Evolutionary conservation across 371 early-diverging fungal genomes (phyloP).

Genomic region (Nematocida minor): DNA sequence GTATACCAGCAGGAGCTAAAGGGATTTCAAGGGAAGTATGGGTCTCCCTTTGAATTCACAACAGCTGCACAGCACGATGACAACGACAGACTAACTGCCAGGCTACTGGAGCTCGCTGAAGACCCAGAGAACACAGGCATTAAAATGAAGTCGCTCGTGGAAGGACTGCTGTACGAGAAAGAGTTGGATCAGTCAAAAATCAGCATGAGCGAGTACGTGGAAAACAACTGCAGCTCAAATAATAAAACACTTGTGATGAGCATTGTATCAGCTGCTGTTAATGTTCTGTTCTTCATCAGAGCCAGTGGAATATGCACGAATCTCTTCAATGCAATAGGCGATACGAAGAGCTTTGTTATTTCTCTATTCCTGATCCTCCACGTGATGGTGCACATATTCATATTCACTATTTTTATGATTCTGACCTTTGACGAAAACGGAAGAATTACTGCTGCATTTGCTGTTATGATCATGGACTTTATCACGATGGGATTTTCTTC

Average conservation of each 20-base stretch:
- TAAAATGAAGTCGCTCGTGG: background rate
- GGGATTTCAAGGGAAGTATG: background rate
- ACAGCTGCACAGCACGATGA: background rate
- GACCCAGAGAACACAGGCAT: background rate
- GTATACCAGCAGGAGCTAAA: background rate
- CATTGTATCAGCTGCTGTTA: background rate
- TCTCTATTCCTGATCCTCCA: background rate
- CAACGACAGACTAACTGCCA: too few relatives aligned
- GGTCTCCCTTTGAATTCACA: background rate
- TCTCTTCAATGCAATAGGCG: background rate
- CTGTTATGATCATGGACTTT: background rate
- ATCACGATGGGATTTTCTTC: background rate
- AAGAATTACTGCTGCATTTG: background rate
- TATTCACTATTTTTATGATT: slow-evolving; percentile 2
- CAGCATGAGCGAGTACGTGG: background rate
- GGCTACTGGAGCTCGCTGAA: too few relatives aligned
- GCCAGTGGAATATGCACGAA: background rate
- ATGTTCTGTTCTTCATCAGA: background rate
- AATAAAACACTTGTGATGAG: background rate
- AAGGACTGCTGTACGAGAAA: background rate
- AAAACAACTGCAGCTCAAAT: background rate
- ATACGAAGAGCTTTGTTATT: background rate
- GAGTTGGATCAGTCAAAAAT: background rate
- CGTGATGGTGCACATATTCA: background rate
- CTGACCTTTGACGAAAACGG: slow-evolving; percentile 16